Evolutionary conservation across 176 grass and related monocot genomes (phyloP), one percentile per base, ranked within the genome.

Genomic region (Canna indica): DNA sequence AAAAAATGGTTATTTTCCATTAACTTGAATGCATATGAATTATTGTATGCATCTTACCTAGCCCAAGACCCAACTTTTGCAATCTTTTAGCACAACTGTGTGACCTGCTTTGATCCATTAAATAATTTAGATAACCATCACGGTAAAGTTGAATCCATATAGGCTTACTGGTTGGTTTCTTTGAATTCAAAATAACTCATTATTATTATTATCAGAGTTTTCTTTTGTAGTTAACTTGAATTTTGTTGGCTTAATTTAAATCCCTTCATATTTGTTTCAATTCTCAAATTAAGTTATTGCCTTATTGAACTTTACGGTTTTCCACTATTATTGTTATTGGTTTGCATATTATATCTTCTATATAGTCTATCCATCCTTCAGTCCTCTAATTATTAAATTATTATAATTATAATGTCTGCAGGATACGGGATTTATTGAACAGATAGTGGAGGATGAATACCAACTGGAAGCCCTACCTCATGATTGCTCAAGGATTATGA

Each of bases 381-480:
- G 59, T 32, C 14, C 14, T 11, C 5, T 17, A 62, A n/a, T n/a
- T n/a, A n/a, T n/a, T n/a, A 11, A 34, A 1, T 17, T 7, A 18
- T 15, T 63, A 41, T n/a, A 80, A 77, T 70, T 10, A 22, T 24
- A 78, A 82, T 81, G 14, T 31, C 27, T 76, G 56, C 73, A 90
- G 87, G 79, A 77, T 44, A 90, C 83, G 2, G 66, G 83, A 73
- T 90, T 86, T 76, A 75, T 90, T 34, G 87, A 86, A 38, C 87
- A 86, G 29, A 73, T 90, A 41, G 66, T 90, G 44, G 87, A 86
- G 63, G 87, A 90, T 83, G 87, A 90, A 71, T 81, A 47, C 64
- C 74, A 90, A 62, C 86, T 86, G 87, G 87, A 90, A 59, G 83
- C 79, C n/a, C 59, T 86, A 70, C 80, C 80, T 48, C 18, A 46